Conservation (phyloP, 768 basidiomycete genomes). For the Xerocomellus chrysenteron region DNA sequence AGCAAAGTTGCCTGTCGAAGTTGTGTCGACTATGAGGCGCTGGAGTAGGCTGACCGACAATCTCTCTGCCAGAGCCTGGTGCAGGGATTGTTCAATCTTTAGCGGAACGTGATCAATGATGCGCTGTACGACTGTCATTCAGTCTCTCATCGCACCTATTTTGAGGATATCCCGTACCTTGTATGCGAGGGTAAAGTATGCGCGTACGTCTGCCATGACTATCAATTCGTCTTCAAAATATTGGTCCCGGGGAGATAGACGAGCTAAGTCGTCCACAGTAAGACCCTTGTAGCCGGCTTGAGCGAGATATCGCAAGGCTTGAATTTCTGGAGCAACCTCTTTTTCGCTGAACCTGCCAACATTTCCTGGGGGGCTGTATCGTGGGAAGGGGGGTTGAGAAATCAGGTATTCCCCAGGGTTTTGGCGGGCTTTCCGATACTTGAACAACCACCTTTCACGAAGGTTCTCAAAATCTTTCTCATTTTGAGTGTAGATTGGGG, state of each 20-base stretch:
- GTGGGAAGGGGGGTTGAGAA: neutral
- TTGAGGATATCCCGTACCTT: conserved; percentile 37
- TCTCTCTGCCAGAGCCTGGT: conserved; percentile 37
- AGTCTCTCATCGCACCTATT: neutral
- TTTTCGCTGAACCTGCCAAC: too few relatives aligned
- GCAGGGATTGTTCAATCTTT: conserved; percentile 46
- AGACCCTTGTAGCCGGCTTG: conserved; percentile 29
- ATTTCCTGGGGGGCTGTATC: too few relatives aligned
- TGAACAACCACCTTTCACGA: conserved; percentile 26
- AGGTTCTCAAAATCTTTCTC: conserved; percentile 19
- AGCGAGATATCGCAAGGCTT: conserved; percentile 31
- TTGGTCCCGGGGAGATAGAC: conserved; percentile 23
- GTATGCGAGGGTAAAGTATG: conserved; percentile 55
- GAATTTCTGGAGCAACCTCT: neutral
- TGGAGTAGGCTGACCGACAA: conserved; percentile 38
- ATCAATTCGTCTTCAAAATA: conserved; percentile 42
- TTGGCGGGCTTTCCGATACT: conserved; percentile 21
- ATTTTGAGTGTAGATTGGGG: conserved; percentile 41
- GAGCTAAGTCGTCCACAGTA: conserved; percentile 23
- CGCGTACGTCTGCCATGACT: conserved; percentile 55
- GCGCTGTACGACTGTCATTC: conserved; percentile 36
- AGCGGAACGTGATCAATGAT: conserved; percentile 55
- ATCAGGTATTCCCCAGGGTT: neutral
- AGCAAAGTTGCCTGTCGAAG: conserved; percentile 9
- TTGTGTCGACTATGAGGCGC: conserved; percentile 28